Percentiles rank a stretch among this genome's conserved stretches.
These are phyloP conservation scores for Lignosus rhinocerotis DNA, from an alignment of 1,284 basidiomycete species.

Conservation along the genomic window DNA sequence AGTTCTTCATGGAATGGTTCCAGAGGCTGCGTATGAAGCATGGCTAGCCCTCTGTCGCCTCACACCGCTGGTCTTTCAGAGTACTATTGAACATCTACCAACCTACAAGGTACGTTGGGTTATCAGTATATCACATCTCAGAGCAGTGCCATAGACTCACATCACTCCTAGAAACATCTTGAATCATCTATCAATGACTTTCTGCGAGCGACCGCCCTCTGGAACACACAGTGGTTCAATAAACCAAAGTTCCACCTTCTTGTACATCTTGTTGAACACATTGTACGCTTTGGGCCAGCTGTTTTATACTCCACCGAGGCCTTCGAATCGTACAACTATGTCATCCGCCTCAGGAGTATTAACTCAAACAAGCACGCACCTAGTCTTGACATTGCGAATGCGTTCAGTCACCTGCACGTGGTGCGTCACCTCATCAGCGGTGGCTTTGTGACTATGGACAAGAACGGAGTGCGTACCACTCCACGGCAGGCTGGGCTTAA, in stretches of 20 bases:
- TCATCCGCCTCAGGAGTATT: conserved; percentile 42
- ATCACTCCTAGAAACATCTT: conserved; percentile 2
- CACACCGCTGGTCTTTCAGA: conserved; percentile 28
- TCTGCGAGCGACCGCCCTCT: conserved; percentile 16
- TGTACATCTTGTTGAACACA: conserved; percentile 27
- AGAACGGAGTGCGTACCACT: neutral
- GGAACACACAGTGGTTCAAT: conserved; percentile 32
- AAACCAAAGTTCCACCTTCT: conserved; percentile 35
- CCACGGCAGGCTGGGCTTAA: neutral
- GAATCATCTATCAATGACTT: conserved; percentile 22
- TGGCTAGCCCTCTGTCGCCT: conserved; percentile 27
- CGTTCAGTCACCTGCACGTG: conserved; percentile 36
- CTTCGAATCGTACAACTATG: conserved; percentile 49
- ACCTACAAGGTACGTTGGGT: conserved; percentile 18
- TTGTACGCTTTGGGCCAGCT: conserved; percentile 31
- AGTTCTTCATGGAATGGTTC: conserved; percentile 27
- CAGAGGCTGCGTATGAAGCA: conserved; percentile 13
- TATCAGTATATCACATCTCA: neutral
- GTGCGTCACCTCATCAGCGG: conserved; percentile 41
- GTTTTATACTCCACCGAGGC: conserved; percentile 38
- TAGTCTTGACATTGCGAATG: conserved; percentile 40
- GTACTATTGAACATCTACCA: conserved; percentile 21
- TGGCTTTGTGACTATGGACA: neutral
- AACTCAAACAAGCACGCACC: conserved; percentile 47
- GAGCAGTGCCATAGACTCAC: neutral